These are phyloP conservation scores for Fragilaria crotonensis DNA, from an alignment of 108 stramenopile species.

Conservation along the genomic window DNA sequence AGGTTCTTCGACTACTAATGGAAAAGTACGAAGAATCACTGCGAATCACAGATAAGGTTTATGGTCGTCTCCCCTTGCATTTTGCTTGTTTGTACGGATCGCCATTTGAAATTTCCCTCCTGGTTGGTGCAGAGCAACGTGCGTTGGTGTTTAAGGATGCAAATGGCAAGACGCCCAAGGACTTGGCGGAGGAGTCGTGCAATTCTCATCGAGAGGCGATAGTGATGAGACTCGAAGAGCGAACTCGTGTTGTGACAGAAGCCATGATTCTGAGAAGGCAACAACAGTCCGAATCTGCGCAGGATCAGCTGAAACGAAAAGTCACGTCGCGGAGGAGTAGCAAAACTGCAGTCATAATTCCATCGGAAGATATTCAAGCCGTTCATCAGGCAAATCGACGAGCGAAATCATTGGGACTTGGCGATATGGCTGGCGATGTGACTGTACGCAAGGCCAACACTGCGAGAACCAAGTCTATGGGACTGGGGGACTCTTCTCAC, in stretches of 20 bases:
- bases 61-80: constrained; percentile 4
- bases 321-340: background rate
- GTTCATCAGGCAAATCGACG: background rate
- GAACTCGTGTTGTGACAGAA: background rate
- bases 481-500: too few relatives aligned
- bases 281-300: background rate
- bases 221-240: constrained; percentile 1
- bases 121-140: background rate
- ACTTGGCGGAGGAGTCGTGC: background rate
- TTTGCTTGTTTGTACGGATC: constrained; percentile 7
- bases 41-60: background rate
- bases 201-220: constrained; percentile 9
- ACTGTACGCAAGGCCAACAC: background rate
- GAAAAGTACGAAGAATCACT: background rate
- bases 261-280: background rate
- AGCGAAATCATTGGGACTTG: background rate
- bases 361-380: background rate
- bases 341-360: background rate
- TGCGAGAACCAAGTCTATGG: too few relatives aligned
- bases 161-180: constrained; percentile 2
- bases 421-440: background rate
- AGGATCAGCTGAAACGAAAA: background rate
- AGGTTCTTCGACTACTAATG: background rate
- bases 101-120: constrained; percentile 7
- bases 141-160: background rate